Conservation (phyloP, 163 green algal species). For the Scenedesmus sp. region DNA sequence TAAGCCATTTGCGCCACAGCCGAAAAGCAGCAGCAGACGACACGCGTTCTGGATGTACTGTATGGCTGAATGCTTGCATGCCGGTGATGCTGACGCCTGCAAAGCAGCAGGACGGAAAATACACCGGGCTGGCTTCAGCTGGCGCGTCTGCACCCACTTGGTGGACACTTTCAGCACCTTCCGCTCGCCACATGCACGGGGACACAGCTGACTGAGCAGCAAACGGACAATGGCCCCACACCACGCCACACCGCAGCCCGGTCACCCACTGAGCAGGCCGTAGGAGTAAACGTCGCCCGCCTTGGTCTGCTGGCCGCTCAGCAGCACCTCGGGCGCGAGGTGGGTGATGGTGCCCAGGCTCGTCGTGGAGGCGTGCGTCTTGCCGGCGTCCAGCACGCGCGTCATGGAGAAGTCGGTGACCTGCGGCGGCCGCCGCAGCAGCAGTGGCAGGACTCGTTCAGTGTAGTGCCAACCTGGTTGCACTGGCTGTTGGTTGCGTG, state of each 20-base stretch:
- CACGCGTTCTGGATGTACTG: too few relatives aligned
- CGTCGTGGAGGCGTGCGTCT: conserved; percentile 30
- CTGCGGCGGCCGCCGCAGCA: conserved; percentile 34
- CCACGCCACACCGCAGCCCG: background rate
- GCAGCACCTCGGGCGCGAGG: conserved; percentile 54
- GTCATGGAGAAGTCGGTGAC: conserved; percentile 70
- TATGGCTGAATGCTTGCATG: too few relatives aligned
- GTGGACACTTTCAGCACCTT: too few relatives aligned
- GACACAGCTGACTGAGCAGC: too few relatives aligned
- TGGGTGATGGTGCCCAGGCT: conserved; percentile 73
- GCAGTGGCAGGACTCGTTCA: background rate
- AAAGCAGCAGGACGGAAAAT: too few relatives aligned
- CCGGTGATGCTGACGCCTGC: too few relatives aligned
- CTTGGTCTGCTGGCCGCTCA: background rate
- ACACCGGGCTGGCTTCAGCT: too few relatives aligned
- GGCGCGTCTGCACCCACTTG: too few relatives aligned
- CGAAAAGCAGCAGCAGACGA: conserved; percentile 2
- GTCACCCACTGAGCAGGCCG: conserved; percentile 63
- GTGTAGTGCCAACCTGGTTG: conserved; percentile 46
- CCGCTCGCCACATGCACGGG: too few relatives aligned
- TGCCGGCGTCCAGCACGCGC: conserved; percentile 46
- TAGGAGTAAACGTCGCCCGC: conserved; percentile 72
- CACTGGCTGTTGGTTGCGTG: too few relatives aligned
- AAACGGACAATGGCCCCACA: background rate
- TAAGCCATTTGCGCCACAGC: too few relatives aligned